phyloP scores from a whole-genome alignment of 495 filamentous ascomycete genomes.

The Hypoxylon lienhwacheense region DNA sequence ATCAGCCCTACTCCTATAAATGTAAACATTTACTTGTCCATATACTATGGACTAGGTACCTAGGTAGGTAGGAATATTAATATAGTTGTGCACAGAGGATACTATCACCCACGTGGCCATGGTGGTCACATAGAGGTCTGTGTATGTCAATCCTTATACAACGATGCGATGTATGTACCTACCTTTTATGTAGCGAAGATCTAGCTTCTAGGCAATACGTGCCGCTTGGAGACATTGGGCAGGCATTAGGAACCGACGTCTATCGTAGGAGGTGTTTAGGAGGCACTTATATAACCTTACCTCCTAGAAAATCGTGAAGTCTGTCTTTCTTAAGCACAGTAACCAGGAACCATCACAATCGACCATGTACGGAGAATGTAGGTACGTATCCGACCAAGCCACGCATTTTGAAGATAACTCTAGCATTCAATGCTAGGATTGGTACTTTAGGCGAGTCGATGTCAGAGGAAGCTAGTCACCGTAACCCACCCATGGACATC shows the following conservation, averaged over 20 bases:
- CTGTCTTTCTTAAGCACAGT: too few relatives aligned
- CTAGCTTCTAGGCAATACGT: too few relatives aligned
- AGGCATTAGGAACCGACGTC: neutral
- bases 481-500: conserved; percentile 19
- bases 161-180: neutral
- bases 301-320: too few relatives aligned
- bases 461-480: conserved; percentile 13
- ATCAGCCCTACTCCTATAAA: conserved; percentile 29
- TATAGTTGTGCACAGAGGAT: neutral
- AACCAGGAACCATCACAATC: neutral
- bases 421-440: conserved; percentile 8
- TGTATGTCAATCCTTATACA: conserved; percentile 5
- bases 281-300: too few relatives aligned
- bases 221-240: neutral
- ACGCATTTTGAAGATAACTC: neutral
- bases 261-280: neutral
- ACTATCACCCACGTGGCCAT: conserved; percentile 29
- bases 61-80: too few relatives aligned
- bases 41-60: too few relatives aligned
- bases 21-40: conserved; percentile 7
- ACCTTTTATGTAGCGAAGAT: too few relatives aligned
- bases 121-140: conserved; percentile 16
- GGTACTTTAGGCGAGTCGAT: conserved; percentile 14
- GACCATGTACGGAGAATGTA: too few relatives aligned
- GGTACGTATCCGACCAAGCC: conserved; percentile 1